Conservation (phyloP, 345 rosid genomes). For the Brassica cretica region DNA sequence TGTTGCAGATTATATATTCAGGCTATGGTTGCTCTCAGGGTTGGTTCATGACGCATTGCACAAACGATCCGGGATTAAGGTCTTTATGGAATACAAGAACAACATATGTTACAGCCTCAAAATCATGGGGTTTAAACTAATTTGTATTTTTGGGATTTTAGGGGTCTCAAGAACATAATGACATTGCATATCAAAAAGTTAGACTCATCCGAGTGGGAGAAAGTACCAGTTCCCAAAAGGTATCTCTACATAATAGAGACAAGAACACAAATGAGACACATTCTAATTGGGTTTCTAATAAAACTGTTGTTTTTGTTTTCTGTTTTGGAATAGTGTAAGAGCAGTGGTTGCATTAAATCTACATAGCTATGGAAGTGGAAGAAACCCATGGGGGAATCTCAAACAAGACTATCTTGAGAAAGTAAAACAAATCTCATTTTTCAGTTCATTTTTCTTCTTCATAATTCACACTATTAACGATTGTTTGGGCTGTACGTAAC, state of each 20-base stretch:
- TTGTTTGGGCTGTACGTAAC: constrained; percentile 33
- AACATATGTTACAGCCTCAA: constrained; percentile 7
- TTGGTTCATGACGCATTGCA: constrained; percentile 96
- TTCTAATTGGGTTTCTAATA: not conserved
- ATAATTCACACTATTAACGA: not conserved
- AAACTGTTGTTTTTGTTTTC: constrained; percentile 4
- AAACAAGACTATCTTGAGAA: constrained; percentile 83
- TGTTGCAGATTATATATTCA: constrained; percentile 79
- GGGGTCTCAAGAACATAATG: constrained; percentile 90
- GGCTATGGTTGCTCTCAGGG: constrained; percentile 93
- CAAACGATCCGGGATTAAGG: constrained; percentile 83
- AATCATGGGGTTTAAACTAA: not conserved
- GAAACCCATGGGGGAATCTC: constrained; percentile 93
- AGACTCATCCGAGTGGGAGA: constrained; percentile 92
- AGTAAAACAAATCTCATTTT: constrained; percentile 42
- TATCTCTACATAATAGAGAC: constrained; percentile 23
- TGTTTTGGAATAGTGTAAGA: constrained; percentile 59
- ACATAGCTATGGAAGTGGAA: constrained; percentile 90
- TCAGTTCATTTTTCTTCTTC: not conserved
- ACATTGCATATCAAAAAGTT: constrained; percentile 74
- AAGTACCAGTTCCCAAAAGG: constrained; percentile 87
- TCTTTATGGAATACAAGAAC: constrained; percentile 37
- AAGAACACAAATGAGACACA: constrained; percentile 1
- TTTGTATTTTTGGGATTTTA: constrained; percentile 26
- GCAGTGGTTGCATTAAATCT: constrained; percentile 92